These are phyloP conservation scores for Epichloe elymi DNA, from an alignment of 2,329 filamentous ascomycete species.

Conservation along the genomic window DNA sequence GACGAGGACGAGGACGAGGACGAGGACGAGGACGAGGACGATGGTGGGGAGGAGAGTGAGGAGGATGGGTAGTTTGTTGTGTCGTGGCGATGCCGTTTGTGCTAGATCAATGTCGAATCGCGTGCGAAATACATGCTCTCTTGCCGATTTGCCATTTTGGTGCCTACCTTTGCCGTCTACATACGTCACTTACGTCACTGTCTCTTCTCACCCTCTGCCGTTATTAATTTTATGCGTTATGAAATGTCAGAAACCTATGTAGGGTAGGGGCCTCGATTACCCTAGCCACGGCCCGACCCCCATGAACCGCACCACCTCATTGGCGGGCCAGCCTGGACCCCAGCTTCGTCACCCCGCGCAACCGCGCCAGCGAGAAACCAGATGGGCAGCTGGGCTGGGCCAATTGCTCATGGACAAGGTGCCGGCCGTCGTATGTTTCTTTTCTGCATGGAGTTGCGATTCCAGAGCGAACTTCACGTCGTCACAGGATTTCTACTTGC, in stretches of 20 bases:
- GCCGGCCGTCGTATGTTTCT: too few relatives aligned
- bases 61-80: not conserved
- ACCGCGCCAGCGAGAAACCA: conserved; percentile 4
- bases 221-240: too few relatives aligned
- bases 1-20: conserved; percentile 13
- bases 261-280: not conserved
- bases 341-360: conserved; percentile 10
- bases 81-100: not conserved
- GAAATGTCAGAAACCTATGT: too few relatives aligned
- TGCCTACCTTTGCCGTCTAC: too few relatives aligned
- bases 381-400: not conserved
- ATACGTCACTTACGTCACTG: too few relatives aligned
- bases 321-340: not conserved
- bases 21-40: conserved; percentile 10
- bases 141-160: too few relatives aligned
- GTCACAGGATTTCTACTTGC: too few relatives aligned
- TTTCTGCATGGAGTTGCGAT: too few relatives aligned
- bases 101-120: not conserved
- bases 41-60: conserved; percentile 11
- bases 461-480: too few relatives aligned
- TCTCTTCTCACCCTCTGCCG: too few relatives aligned
- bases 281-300: not conserved
- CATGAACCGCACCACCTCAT: not conserved
- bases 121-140: too few relatives aligned
- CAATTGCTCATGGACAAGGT: not conserved